Evolutionary conservation across 176 grass and related monocot genomes (phyloP).

Genomic region (Alloteropsis semialata): DNA sequence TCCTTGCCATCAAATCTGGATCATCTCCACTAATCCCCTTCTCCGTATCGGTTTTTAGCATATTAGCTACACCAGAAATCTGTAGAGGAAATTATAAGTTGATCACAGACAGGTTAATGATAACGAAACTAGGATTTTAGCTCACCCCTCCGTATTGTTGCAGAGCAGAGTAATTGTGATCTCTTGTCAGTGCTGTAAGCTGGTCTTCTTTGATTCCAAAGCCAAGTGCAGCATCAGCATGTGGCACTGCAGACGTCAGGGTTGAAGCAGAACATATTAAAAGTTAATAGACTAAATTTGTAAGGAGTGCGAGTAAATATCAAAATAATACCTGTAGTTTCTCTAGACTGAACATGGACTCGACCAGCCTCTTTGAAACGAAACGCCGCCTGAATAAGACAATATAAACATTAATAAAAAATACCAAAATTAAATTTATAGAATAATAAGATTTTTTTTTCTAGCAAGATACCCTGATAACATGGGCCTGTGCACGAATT

Average conservation of each 20-base stretch:
- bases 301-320: neutral
- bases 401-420: conserved; percentile 27
- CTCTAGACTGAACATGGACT: conserved; percentile 18
- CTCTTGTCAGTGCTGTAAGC: conserved; percentile 69
- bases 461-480: conserved; percentile 51
- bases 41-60: conserved; percentile 68
- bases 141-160: conserved; percentile 73
- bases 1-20: conserved; percentile 52
- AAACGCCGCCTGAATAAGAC: conserved; percentile 62
- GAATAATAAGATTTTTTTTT: neutral
- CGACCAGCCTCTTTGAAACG: conserved; percentile 80
- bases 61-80: conserved; percentile 64
- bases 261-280: conserved; percentile 16
- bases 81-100: conserved; percentile 28
- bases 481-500: conserved; percentile 89
- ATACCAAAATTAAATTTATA: neutral
- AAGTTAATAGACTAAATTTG: neutral
- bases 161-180: conserved; percentile 77
- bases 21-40: conserved; percentile 63
- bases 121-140: neutral
- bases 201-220: conserved; percentile 81
- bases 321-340: conserved; percentile 34
- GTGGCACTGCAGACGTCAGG: conserved; percentile 16
- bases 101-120: neutral
- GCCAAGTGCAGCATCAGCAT: conserved; percentile 33